These are phyloP conservation scores for Elaeagnus macrophylla DNA, from an alignment of 306 rosid species.

Conservation along the genomic window DNA sequence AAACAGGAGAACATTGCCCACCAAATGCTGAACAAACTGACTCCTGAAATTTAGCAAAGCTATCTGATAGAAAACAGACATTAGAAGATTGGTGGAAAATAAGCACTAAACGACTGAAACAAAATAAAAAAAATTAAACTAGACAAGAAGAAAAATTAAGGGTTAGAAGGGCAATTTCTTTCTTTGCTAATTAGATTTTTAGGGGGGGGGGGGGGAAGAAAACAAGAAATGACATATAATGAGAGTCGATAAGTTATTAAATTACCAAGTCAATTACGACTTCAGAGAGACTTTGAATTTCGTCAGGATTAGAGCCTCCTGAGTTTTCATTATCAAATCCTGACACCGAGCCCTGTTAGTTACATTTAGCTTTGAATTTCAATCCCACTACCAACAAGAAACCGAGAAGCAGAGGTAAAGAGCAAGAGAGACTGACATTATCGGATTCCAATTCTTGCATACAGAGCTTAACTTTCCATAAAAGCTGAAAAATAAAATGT, in stretches of 20 bases:
- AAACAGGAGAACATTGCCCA: constrained; percentile 24
- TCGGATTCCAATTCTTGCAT: constrained; percentile 15
- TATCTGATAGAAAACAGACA: constrained; percentile 19
- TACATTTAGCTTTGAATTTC: neutral
- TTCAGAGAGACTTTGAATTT: constrained; percentile 17
- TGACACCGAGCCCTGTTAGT: constrained; percentile 20
- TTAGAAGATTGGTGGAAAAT: neutral
- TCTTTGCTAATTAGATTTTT: neutral
- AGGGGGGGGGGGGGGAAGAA: neutral
- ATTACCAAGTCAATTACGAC: constrained; percentile 29
- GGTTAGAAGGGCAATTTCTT: neutral
- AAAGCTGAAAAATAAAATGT: constrained; percentile 4
- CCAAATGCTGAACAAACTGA: constrained; percentile 31
- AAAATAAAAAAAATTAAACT: neutral
- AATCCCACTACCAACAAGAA: too few relatives aligned
- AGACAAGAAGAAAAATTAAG: too few relatives aligned
- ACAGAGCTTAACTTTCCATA: constrained; percentile 28
- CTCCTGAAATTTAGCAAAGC: constrained; percentile 21
- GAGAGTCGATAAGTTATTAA: neutral
- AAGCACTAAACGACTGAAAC: neutral
- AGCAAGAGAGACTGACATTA: constrained; percentile 17
- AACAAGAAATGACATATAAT: neutral
- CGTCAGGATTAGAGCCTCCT: constrained; percentile 12
- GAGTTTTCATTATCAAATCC: constrained; percentile 9
- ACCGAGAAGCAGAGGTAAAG: neutral